Percentiles rank a stretch among this genome's conserved stretches.
phyloP scores from a whole-genome alignment of 176 grass and related monocot species.

The Phragmites australis region DNA sequence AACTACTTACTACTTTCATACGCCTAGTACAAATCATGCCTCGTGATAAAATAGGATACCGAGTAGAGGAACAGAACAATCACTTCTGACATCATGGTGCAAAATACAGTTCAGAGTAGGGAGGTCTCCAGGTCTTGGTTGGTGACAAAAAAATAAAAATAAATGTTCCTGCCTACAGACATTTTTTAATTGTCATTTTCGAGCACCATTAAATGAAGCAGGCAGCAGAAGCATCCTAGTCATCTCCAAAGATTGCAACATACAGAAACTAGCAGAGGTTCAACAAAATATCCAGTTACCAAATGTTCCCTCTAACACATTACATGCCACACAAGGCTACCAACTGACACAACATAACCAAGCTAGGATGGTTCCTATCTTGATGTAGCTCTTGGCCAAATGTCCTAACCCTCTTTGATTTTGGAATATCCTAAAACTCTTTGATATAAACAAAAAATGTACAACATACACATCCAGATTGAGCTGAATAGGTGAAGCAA shows the following conservation, averaged over 20 bases:
- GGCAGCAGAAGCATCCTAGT: neutral
- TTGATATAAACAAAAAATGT: neutral
- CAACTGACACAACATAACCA: neutral
- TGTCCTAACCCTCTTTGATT: neutral
- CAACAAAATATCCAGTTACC: neutral
- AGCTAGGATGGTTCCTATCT: neutral
- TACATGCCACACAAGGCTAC: neutral
- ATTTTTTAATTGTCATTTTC: too few relatives aligned
- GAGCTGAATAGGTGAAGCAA: neutral
- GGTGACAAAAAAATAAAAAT: neutral
- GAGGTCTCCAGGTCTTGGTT: too few relatives aligned
- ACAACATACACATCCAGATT: neutral
- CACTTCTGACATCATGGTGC: constrained; percentile 16
- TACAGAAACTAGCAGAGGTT: neutral
- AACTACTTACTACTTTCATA: neutral
- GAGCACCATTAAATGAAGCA: too few relatives aligned
- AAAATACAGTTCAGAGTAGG: neutral
- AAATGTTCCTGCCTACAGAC: too few relatives aligned
- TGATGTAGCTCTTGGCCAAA: neutral
- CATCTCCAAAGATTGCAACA: neutral
- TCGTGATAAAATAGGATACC: neutral
- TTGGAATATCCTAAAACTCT: neutral
- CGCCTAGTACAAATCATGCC: neutral
- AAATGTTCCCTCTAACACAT: neutral
- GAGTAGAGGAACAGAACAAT: neutral